phyloP scores from a whole-genome alignment of 306 rosid genomes.

The Lagenaria siceraria region DNA sequence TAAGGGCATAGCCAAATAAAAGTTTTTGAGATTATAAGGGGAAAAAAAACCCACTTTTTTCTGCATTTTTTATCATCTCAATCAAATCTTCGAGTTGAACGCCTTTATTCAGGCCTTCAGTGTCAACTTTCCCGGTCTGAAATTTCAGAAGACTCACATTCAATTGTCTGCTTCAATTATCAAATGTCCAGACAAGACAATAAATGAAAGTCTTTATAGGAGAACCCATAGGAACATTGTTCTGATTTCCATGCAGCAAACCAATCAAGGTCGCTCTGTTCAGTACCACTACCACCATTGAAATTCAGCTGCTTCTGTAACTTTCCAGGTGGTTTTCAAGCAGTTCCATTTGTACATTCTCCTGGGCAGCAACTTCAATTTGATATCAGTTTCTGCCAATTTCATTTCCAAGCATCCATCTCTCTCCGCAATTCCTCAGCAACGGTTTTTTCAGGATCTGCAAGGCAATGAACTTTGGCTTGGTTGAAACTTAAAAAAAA shows the following conservation, averaged over 20 bases:
- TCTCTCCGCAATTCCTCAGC: slow-evolving; percentile 71
- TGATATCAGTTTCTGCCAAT: slow-evolving; percentile 59
- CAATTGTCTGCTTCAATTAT: not conserved
- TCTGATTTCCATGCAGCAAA: slow-evolving; percentile 18
- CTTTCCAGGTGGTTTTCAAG: slow-evolving; percentile 49
- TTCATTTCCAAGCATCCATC: slow-evolving; percentile 55
- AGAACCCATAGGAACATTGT: slow-evolving; percentile 10
- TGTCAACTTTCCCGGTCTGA: slow-evolving; percentile 31
- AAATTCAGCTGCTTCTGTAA: slow-evolving; percentile 31
- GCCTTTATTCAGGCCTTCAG: slow-evolving; percentile 31
- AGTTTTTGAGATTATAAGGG: slow-evolving; percentile 8
- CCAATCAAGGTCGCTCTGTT: slow-evolving; percentile 20
- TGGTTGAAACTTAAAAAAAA: slow-evolving; percentile 31
- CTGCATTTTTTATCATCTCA: slow-evolving; percentile 66
- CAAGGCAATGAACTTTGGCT: slow-evolving; percentile 43
- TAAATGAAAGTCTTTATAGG: slow-evolving; percentile 39
- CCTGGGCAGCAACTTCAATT: slow-evolving; percentile 51
- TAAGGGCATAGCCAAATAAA: not conserved
- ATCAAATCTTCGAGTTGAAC: slow-evolving; percentile 55
- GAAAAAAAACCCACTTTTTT: slow-evolving; percentile 44
- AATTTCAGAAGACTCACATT: not conserved
- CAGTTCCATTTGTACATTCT: slow-evolving; percentile 52
- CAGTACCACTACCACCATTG: slow-evolving; percentile 17
- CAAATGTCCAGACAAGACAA: slow-evolving; percentile 5
- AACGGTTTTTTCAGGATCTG: slow-evolving; percentile 53